phyloP scores from a whole-genome alignment of 306 rosid genomes.

The Trifolium repens region DNA sequence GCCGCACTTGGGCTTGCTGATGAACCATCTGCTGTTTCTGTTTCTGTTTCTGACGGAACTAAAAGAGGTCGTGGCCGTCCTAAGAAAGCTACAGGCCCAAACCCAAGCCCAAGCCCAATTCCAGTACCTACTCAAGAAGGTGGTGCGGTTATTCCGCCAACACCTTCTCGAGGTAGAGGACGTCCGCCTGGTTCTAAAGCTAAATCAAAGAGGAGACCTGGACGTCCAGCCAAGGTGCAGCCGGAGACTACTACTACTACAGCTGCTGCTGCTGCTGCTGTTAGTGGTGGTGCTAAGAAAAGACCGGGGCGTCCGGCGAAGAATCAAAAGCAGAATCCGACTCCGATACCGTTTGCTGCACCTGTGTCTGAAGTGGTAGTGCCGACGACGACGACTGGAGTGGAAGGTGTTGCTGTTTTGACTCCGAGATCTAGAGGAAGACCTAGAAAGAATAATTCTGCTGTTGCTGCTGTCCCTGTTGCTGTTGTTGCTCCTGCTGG shows the following conservation, averaged over 20 bases:
- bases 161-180: constrained; percentile 49
- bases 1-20: too few species aligned
- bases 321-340: constrained; percentile 53
- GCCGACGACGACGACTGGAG: not conserved
- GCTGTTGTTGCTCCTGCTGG: not conserved
- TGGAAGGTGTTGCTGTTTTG: not conserved
- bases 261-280: not conserved
- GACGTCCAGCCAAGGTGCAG: constrained; percentile 64
- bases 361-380: not conserved
- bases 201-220: constrained; percentile 45
- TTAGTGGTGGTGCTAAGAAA: constrained; percentile 46
- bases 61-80: constrained; percentile 72
- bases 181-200: constrained; percentile 64
- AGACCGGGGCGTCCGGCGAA: constrained; percentile 77
- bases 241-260: not conserved
- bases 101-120: not conserved
- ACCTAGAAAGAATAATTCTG: constrained; percentile 52
- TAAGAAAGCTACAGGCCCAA: constrained; percentile 4
- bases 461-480: not conserved
- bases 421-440: constrained; percentile 62
- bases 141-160: not conserved
- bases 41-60: not conserved
- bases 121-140: not conserved
- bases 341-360: constrained; percentile 58
- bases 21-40: not conserved